Evolutionary conservation across 2,329 filamentous ascomycete genomes (phyloP).

Genomic region (Penicillium glabrum): DNA sequence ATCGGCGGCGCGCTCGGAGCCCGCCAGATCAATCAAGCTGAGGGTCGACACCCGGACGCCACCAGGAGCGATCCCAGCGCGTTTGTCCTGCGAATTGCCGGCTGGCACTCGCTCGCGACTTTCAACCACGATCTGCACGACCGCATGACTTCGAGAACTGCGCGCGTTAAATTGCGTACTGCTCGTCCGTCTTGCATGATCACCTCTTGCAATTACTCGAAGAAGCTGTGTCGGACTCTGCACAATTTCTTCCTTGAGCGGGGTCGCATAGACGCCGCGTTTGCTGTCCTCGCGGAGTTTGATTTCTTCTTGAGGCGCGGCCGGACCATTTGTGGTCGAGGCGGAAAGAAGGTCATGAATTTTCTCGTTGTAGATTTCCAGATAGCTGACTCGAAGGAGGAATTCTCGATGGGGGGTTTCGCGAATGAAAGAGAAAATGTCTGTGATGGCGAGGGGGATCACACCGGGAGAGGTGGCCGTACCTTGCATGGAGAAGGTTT

Average conservation of each 20-base stretch:
- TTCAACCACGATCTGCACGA: conserved; percentile 98
- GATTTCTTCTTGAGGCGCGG: conserved; percentile 76
- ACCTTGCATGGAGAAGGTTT: conserved; percentile 99
- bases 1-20: conserved; percentile 93
- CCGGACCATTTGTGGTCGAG: conserved; percentile 58
- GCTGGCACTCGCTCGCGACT: conserved; percentile 80
- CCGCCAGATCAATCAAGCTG: conserved; percentile 92
- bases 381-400: conserved; percentile 89
- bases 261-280: conserved; percentile 91
- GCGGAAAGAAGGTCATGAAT: conserved; percentile 91
- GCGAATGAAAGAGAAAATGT: conserved; percentile 98
- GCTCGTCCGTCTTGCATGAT: conserved; percentile 83
- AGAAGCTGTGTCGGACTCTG: conserved; percentile 95
- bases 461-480: conserved; percentile 94
- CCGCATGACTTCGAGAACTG: conserved; percentile 95
- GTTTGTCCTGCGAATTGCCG: conserved; percentile 57
- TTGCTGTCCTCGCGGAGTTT: conserved; percentile 96
- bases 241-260: conserved; percentile 96
- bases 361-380: conserved; percentile 98
- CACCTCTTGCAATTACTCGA: conserved; percentile 90
- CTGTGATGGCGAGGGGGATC: conserved; percentile 94
- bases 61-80: conserved; percentile 71
- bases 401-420: conserved; percentile 96
- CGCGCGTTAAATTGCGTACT: conserved; percentile 97
- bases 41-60: conserved; percentile 94